Evolutionary conservation across 1,284 basidiomycete genomes (phyloP).

Genomic region (Crepidotus sp.): DNA sequence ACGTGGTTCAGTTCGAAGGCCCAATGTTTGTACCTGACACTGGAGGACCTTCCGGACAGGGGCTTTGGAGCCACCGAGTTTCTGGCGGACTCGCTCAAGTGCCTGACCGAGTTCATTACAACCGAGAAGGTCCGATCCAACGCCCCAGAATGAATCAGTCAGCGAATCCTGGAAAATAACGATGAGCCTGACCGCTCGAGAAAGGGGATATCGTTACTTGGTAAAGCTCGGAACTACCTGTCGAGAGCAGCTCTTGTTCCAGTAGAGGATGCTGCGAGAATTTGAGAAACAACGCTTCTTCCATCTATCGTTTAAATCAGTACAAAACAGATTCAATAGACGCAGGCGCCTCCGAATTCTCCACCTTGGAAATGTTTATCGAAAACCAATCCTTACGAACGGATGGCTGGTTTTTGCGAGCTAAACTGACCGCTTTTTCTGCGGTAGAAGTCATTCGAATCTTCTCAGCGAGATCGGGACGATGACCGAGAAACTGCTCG

Average conservation of each 20-base stretch:
- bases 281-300: slow-evolving; percentile 19
- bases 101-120: slow-evolving; percentile 15
- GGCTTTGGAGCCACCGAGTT: slow-evolving; percentile 10
- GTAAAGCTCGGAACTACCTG: slow-evolving; percentile 19
- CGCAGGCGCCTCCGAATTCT: background rate
- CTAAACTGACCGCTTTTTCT: slow-evolving; percentile 6
- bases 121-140: slow-evolving; percentile 17
- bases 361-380: slow-evolving; percentile 15
- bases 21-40: slow-evolving; percentile 6
- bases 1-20: background rate
- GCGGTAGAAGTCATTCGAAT: slow-evolving; percentile 11
- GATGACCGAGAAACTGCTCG: slow-evolving; percentile 13
- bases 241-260: slow-evolving; percentile 17
- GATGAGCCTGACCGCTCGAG: background rate
- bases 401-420: slow-evolving; percentile 7
- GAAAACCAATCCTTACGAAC: slow-evolving; percentile 16
- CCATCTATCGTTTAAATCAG: slow-evolving; percentile 20
- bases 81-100: slow-evolving; percentile 17
- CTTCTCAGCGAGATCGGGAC: slow-evolving; percentile 12
- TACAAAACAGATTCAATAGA: background rate
- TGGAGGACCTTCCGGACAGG: slow-evolving; percentile 2
- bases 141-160: slow-evolving; percentile 17
- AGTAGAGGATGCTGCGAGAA: slow-evolving; percentile 20
- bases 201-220: slow-evolving; percentile 15
- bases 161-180: slow-evolving; percentile 10